Evolutionary conservation across 306 rosid genomes (phyloP).

Genomic region (Sesbania bispinosa): DNA sequence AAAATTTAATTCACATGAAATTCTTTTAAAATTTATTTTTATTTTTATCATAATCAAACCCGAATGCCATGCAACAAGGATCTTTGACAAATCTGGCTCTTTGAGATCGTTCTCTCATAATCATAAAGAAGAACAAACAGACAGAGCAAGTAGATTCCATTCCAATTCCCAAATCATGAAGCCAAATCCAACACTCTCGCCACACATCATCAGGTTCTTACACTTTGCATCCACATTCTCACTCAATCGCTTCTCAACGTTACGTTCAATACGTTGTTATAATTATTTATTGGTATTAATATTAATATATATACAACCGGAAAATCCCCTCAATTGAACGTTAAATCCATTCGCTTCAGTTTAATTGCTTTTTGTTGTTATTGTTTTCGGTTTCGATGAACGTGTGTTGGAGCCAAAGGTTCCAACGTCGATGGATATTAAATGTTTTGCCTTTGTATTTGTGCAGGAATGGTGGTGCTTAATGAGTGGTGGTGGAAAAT

Average conservation of each 20-base stretch:
- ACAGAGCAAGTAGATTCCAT: background rate
- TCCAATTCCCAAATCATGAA: slow-evolving; percentile 18
- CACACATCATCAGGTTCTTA: slow-evolving; percentile 19
- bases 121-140: background rate
- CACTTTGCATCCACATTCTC: background rate
- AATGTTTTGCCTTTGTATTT: background rate
- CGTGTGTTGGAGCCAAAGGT: background rate
- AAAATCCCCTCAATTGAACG: slow-evolving; percentile 3
- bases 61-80: slow-evolving; percentile 6
- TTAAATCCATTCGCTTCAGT: background rate
- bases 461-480: slow-evolving; percentile 28
- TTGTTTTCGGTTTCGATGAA: background rate
- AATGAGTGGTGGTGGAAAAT: slow-evolving; percentile 38
- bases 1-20: background rate
- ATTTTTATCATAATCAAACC: background rate
- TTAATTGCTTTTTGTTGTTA: background rate
- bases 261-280: background rate
- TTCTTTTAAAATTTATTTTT: too few relatives aligned
- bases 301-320: too few relatives aligned
- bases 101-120: slow-evolving; percentile 20
- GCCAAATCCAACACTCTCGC: slow-evolving; percentile 7
- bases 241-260: background rate
- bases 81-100: slow-evolving; percentile 1
- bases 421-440: background rate
- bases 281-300: too few relatives aligned